Percentiles rank a stretch among this genome's conserved stretches.
Evolutionary conservation across 2,329 filamentous ascomycete species (phyloP).

Genomic region (Penicillium digitatum): DNA sequence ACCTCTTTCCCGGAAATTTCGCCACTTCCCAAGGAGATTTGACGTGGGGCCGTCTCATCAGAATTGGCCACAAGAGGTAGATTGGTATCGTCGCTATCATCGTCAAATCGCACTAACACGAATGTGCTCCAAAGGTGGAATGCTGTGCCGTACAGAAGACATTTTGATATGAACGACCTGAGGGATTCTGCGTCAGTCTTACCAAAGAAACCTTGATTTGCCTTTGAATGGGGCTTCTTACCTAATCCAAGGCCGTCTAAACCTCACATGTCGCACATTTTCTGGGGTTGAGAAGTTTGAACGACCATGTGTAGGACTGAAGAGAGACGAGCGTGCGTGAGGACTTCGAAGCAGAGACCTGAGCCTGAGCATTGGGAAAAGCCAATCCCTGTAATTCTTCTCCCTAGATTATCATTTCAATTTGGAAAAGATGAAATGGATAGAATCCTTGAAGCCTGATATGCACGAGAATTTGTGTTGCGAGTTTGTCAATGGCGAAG

Average conservation of each 20-base stretch:
- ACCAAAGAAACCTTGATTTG: neutral
- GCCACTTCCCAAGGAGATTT: conserved; percentile 2
- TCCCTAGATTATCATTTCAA: conserved; percentile 7
- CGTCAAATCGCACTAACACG: conserved; percentile 30
- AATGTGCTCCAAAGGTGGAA: conserved; percentile 35
- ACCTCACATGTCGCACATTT: conserved; percentile 33
- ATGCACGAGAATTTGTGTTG: neutral
- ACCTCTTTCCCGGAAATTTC: conserved; percentile 13
- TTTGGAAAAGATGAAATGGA: neutral
- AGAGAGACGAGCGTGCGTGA: conserved; percentile 19
- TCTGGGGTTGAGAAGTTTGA: conserved; percentile 11
- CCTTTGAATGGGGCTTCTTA: conserved; percentile 9
- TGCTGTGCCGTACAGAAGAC: conserved; percentile 31
- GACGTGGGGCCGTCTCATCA: neutral
- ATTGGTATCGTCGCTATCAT: conserved; percentile 22
- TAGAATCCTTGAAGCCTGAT: neutral
- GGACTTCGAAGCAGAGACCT: conserved; percentile 28
- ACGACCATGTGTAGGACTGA: conserved; percentile 18
- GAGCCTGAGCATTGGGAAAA: conserved; percentile 34
- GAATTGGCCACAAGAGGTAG: conserved; percentile 5
- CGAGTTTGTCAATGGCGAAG: neutral
- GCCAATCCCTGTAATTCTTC: conserved; percentile 9
- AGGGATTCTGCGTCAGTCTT: neutral
- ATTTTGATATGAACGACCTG: conserved; percentile 31
- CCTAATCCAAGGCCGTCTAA: conserved; percentile 36